A percentile compares a stretch with the other conserved stretches of the same genome.
Evolutionary conservation across 768 basidiomycete genomes (phyloP).

Genomic region (Pleurotus platypus): DNA sequence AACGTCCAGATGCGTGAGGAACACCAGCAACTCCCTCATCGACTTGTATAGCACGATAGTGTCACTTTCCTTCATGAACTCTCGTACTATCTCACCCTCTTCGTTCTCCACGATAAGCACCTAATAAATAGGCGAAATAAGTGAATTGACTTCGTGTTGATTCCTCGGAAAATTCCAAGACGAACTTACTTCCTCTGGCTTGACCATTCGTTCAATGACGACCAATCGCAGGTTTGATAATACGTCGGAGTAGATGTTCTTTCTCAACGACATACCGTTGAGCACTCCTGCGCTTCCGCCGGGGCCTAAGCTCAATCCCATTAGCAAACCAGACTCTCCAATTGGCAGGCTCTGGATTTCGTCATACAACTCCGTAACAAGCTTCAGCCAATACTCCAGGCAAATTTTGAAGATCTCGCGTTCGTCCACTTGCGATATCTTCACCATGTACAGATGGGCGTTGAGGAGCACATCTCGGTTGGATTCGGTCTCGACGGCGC

Average conservation of each 20-base stretch:
- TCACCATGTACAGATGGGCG: constrained; percentile 97
- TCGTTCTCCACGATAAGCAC: constrained; percentile 99
- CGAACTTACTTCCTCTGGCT: constrained; percentile 87
- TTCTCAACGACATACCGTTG: constrained; percentile 76
- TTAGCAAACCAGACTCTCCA: constrained; percentile 80
- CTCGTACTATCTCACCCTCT: constrained; percentile 98
- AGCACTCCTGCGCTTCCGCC: constrained; percentile 64
- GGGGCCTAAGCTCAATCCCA: constrained; percentile 78
- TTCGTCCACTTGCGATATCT: constrained; percentile 96
- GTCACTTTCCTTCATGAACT: constrained; percentile 98
- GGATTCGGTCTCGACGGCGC: constrained; percentile 86
- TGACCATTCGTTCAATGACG: constrained; percentile 99
- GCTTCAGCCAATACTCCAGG: constrained; percentile 94
- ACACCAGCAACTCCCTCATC: constrained; percentile 97
- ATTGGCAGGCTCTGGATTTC: constrained; percentile 93
- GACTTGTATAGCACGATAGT: constrained; percentile 99
- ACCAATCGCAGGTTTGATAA: constrained; percentile 91
- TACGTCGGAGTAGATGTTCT: constrained; percentile 95
- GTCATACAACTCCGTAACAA: constrained; percentile 95
- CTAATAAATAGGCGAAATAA: constrained; percentile 32
- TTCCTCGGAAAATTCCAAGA: no score
- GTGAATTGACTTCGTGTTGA: constrained; percentile 1
- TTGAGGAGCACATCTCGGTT: constrained; percentile 94
- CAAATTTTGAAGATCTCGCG: constrained; percentile 99
- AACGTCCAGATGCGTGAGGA: constrained; percentile 96